Evolutionary conservation across 108 stramenopile species (phyloP), one percentile per base, ranked within the genome.

Genomic region (Nitzschia palea): DNA sequence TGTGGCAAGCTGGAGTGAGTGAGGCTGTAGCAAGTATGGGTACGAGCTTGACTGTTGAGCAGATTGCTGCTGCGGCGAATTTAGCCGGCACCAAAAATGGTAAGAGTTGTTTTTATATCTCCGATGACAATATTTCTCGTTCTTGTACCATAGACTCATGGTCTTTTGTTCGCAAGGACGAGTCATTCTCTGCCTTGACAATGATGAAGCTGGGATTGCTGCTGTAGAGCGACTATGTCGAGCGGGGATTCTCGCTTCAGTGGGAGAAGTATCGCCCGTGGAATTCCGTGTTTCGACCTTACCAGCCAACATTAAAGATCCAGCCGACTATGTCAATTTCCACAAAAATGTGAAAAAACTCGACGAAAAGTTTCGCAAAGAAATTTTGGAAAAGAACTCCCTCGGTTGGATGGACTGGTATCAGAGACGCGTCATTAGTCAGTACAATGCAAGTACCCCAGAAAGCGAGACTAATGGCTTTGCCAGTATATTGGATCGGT

Each of bases 21-120:
- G 72, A 85, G 74, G 88, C 78, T 6, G 93, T 97, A 12, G 94
- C 94, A 25, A 75, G 78, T 55, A 92, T 97, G 86, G 97, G 97
- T 55, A 95, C 95, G 1, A 89, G 91, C 37, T 60, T 97, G 10
- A 82, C 91, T 17, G 45, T 57, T 14, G 83, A 87, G 45, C 97
- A 97, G 71, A 60, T 97, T 3, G 60, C 66, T 29, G 51, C 65
- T 22, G 89, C 88, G 3, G 82, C 81, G 9, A 62, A 62, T 33
- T 66, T 68, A 50, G 74, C 58, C 35, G 78, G 70, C 52, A 74
- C 55, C 12, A 66, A 44, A 37, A 82, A 68, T 35, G 71, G 82
- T 77, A 62, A 55, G 80, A 68, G 26, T 32, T 31, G 15, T 23
- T 5, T 53, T 53, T 22, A 18, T 6, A 8, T 3, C 25, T 22